These are phyloP conservation scores for Talaromyces proteolyticus DNA, from an alignment of 495 filamentous ascomycete species.

Conservation along the genomic window DNA sequence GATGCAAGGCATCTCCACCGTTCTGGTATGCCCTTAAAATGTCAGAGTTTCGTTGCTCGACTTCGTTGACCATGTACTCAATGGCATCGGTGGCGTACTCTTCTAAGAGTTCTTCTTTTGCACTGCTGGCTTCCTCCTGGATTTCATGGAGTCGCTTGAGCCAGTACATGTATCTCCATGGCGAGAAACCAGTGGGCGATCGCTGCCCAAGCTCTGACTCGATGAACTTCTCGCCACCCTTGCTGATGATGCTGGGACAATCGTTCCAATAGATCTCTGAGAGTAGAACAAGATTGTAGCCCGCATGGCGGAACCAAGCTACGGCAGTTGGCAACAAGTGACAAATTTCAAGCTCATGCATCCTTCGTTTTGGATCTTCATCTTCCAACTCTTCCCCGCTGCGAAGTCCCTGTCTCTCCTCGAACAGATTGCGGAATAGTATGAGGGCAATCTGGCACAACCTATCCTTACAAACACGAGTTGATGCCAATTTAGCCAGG, in stretches of 20 bases:
- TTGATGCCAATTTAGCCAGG: conserved; percentile 14
- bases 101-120: conserved; percentile 8
- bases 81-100: conserved; percentile 10
- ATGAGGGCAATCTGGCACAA: conserved; percentile 15
- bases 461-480: conserved; percentile 12
- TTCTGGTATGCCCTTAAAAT: conserved; percentile 11
- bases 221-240: conserved; percentile 10
- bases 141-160: conserved; percentile 16
- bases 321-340: conserved; percentile 14
- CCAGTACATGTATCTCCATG: conserved; percentile 16
- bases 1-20: conserved; percentile 12
- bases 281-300: conserved; percentile 10
- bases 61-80: conserved; percentile 9
- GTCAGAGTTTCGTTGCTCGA: conserved; percentile 10
- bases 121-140: conserved; percentile 13
- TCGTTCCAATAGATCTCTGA: conserved; percentile 15
- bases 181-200: conserved; percentile 7
- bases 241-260: conserved; percentile 9
- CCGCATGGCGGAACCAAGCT: conserved; percentile 9
- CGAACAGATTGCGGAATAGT: conserved; percentile 11
- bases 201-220: conserved; percentile 10
- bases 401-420: conserved; percentile 8
- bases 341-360: conserved; percentile 9
- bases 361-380: conserved; percentile 9
- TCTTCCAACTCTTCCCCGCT: conserved; percentile 9